Evolutionary conservation across 2,329 filamentous ascomycete species (phyloP), one percentile per base, ranked within the genome.

Genomic region (Madurella mycetomatis): DNA sequence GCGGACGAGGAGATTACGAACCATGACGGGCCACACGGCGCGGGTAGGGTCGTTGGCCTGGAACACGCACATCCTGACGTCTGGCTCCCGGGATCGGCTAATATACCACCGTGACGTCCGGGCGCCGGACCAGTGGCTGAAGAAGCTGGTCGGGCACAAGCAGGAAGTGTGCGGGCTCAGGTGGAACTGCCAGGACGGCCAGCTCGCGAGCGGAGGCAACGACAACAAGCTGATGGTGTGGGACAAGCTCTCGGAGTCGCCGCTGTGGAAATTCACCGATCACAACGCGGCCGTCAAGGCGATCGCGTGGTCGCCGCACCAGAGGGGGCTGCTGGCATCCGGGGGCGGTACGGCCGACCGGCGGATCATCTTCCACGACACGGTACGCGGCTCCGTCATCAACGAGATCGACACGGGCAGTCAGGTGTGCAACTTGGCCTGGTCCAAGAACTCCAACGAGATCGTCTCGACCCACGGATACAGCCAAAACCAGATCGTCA

Each of bases 151-250:
- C 8, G 94, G 94, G 8, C 94, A 99, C 72, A 99, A 97, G 71
- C 94, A 99, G 73, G 94, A 99, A 73, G 90, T 99, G 12, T 99
- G 94, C 68, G 94, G 94, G 9, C 75, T 99, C 48, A 92, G 92
- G 65, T 99, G 94, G 94, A 99, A 99, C 65, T 89, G 88, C 54
- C 92, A 97, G 63, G 92, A 96, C 65, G 89, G 91, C 5, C 94
- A 99, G 69, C 80, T 99, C 25, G 94, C 94, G 12, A 95, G 90
- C 52, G 94, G 94, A 47, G 94, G 94, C 5, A 99, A 99, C 70
- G 94, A 99, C 75, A 99, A 99, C 75, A 97, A 97, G 69, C 79
- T 99, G 44, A 94, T 97, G 82, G 91, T 99, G 19, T 99, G 94
- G 94, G 94, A 99, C 66, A 95, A 95, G 68, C 80, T 96, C 55